Evolutionary conservation across 768 basidiomycete species (phyloP).

Genomic region (Sporobolomyces pararoseus): DNA sequence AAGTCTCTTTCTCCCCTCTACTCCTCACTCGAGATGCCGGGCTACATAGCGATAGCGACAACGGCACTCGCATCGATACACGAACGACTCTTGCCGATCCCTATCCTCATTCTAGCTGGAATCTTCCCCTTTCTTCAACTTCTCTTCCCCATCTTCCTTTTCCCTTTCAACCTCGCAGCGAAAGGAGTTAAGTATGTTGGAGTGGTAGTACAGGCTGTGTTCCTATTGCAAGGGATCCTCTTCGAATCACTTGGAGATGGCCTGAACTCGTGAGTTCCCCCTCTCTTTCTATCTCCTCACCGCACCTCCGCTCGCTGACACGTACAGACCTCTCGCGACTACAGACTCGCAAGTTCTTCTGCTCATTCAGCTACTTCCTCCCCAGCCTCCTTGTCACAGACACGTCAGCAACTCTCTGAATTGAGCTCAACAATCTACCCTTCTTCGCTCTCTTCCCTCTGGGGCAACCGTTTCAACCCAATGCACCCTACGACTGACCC

Average conservation of each 20-base stretch:
- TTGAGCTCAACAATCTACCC: not conserved
- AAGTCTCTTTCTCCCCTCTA: not conserved
- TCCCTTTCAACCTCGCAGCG: not conserved
- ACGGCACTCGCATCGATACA: slow-evolving; percentile 1
- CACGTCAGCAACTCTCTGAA: not conserved
- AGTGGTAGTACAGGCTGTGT: not conserved
- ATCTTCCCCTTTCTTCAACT: not conserved
- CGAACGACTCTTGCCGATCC: not conserved
- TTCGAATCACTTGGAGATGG: not conserved
- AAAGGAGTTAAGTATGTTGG: not conserved
- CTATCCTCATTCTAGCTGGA: not conserved
- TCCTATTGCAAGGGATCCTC: not conserved
- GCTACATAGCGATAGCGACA: not conserved
- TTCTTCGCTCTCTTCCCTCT: not conserved
- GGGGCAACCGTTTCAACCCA: not conserved
- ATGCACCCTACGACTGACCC: not conserved
- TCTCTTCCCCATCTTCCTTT: not conserved
- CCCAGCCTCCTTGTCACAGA: not conserved
- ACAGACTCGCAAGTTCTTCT: too few species aligned
- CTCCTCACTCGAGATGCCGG: not conserved
- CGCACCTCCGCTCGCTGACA: too few species aligned
- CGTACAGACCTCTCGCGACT: too few species aligned
- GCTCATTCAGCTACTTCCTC: not conserved
- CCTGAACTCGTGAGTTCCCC: slow-evolving; percentile 4
- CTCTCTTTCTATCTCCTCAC: not conserved